Percentiles rank a stretch among this genome's conserved stretches.
Conservation (phyloP, 257 asterid species). For the Solanum raphanifolium region DNA sequence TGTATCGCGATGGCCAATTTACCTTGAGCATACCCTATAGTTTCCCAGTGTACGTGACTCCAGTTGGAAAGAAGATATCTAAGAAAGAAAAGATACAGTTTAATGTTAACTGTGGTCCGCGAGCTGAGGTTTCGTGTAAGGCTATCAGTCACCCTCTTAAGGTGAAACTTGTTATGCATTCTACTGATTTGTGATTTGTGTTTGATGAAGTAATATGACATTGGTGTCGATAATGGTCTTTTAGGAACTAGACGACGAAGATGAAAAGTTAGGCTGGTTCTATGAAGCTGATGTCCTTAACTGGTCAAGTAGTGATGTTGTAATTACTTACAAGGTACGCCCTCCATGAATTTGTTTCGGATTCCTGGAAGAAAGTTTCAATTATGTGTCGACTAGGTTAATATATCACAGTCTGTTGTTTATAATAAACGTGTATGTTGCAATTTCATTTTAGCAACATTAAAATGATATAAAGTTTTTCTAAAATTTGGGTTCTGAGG, state of each 20-base stretch:
- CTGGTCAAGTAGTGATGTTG: slow-evolving; percentile 72
- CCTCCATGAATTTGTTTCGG: not conserved
- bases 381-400: not conserved
- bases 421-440: not conserved
- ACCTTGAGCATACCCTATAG: slow-evolving; percentile 68
- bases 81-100: slow-evolving; percentile 76
- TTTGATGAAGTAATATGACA: not conserved
- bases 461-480: not conserved
- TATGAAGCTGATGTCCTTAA: slow-evolving; percentile 68
- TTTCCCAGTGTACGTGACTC: slow-evolving; percentile 80
- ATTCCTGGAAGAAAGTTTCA: not conserved
- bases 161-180: slow-evolving; percentile 31
- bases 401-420: not conserved
- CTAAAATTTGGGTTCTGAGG: not conserved
- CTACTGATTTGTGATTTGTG: not conserved
- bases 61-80: slow-evolving; percentile 75
- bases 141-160: slow-evolving; percentile 74
- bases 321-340: slow-evolving; percentile 52
- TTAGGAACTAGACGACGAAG: slow-evolving; percentile 60
- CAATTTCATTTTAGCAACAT: not conserved
- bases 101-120: slow-evolving; percentile 59
- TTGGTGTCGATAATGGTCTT: not conserved
- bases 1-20: slow-evolving; percentile 47
- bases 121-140: slow-evolving; percentile 48
- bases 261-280: slow-evolving; percentile 53